Evolutionary conservation across 345 rosid species (phyloP).

Genomic region (Salix caprea): DNA sequence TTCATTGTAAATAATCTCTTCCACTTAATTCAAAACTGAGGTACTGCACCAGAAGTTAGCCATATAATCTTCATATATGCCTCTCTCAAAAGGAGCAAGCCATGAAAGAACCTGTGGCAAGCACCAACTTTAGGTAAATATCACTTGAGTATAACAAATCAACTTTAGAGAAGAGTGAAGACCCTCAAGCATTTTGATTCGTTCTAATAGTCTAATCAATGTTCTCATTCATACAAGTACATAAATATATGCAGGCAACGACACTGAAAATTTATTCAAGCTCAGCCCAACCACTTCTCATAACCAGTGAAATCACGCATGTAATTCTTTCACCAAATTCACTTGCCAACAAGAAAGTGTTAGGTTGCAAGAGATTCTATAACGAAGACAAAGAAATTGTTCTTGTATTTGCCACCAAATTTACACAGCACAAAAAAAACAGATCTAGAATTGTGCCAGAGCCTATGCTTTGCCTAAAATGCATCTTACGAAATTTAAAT

Average conservation of each 20-base stretch:
- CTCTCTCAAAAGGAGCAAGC: constrained; percentile 96
- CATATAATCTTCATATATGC: constrained; percentile 94
- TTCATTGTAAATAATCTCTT: constrained; percentile 61
- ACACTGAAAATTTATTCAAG: not conserved
- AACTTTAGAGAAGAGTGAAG: not conserved
- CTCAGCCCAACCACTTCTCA: not conserved
- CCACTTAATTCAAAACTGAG: constrained; percentile 75
- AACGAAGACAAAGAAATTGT: not conserved
- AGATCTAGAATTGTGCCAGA: not conserved
- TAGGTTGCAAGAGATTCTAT: not conserved
- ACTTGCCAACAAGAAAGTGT: not conserved
- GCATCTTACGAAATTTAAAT: not conserved
- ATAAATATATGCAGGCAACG: not conserved
- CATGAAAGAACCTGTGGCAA: constrained; percentile 68
- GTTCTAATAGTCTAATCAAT: not conserved
- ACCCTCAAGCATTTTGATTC: not conserved
- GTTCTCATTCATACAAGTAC: not conserved
- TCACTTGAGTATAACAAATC: not conserved
- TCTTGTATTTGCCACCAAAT: not conserved
- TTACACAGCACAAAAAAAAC: not conserved
- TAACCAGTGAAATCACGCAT: not conserved
- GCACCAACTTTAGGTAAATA: constrained; percentile 6
- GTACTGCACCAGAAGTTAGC: constrained; percentile 95
- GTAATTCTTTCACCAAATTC: no score
- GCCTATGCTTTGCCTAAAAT: not conserved